These are phyloP conservation scores for Cladophialophora yegresii DNA, from an alignment of 2,329 filamentous ascomycete species.

Conservation along the genomic window DNA sequence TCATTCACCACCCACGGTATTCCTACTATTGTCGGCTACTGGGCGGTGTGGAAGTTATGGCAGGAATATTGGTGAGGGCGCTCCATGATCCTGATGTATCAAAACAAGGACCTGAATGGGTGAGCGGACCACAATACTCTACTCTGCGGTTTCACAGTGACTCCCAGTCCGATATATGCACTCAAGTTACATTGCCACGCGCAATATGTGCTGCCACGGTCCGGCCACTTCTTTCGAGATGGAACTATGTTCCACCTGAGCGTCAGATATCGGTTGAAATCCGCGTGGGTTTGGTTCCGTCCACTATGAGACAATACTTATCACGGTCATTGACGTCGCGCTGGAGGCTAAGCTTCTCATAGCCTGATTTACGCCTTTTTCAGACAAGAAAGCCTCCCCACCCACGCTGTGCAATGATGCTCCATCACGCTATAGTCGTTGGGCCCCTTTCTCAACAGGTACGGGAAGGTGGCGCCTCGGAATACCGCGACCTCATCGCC, in stretches of 20 bases:
- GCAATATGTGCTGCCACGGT: too few species aligned
- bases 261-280: too few species aligned
- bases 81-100: too few species aligned
- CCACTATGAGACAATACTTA: constrained; percentile 7
- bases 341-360: background rate
- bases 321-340: background rate
- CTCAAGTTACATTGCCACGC: background rate
- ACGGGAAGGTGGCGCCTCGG: constrained; percentile 13
- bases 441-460: constrained; percentile 6
- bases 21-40: constrained; percentile 17
- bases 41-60: constrained; percentile 18
- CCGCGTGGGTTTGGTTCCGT: background rate
- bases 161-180: too few species aligned
- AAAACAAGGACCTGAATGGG: too few species aligned
- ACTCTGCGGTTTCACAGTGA: too few species aligned
- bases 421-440: background rate
- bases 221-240: too few species aligned
- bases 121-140: too few species aligned
- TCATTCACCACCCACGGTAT: constrained; percentile 16
- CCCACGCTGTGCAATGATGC: constrained; percentile 4
- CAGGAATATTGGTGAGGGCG: constrained; percentile 16
- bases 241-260: too few species aligned
- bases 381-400: constrained; percentile 10
- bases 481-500: constrained; percentile 14
- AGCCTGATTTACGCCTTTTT: background rate